These are phyloP conservation scores for Primulina huaijiensis DNA, from an alignment of 257 asterid genomes.

Conservation along the genomic window DNA sequence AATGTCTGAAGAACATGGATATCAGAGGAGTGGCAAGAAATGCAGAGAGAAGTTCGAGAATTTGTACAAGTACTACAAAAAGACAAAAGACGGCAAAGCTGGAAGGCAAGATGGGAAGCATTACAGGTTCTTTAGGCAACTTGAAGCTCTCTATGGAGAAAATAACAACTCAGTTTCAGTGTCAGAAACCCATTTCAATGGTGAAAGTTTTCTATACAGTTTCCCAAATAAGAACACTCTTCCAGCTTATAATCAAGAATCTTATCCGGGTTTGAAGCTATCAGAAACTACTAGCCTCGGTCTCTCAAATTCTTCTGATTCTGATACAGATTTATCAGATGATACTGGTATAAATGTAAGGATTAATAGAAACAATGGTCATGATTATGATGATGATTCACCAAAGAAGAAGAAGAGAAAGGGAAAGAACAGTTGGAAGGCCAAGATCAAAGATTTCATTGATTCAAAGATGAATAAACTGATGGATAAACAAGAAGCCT, in stretches of 20 bases:
- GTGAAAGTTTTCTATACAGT: conserved; percentile 27
- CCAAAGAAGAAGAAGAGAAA: conserved; percentile 35
- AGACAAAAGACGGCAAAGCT: conserved; percentile 91
- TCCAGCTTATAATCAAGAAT: conserved; percentile 37
- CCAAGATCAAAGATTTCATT: conserved; percentile 63
- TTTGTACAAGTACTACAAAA: conserved; percentile 91
- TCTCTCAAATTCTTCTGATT: conserved; percentile 64
- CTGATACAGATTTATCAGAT: conserved; percentile 52
- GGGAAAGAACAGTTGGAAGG: conserved; percentile 57
- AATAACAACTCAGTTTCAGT: conserved; percentile 31
- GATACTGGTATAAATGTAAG: conserved; percentile 34
- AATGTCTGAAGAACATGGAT: conserved; percentile 86
- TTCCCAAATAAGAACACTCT: conserved; percentile 24
- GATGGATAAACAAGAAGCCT: conserved; percentile 79
- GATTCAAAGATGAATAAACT: conserved; percentile 70
- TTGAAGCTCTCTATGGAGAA: conserved; percentile 93
- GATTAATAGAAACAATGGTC: neutral
- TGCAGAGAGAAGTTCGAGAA: conserved; percentile 98
- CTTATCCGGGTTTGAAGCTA: conserved; percentile 34
- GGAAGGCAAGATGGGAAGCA: conserved; percentile 97
- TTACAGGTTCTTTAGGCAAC: conserved; percentile 90
- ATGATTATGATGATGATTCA: conserved; percentile 15
- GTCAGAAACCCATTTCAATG: conserved; percentile 33
- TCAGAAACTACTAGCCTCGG: conserved; percentile 69
- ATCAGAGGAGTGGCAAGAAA: conserved; percentile 90